Evolutionary conservation across 805 yeast species (phyloP).

Genomic region (Vanderwaltozyma tropicalis): DNA sequence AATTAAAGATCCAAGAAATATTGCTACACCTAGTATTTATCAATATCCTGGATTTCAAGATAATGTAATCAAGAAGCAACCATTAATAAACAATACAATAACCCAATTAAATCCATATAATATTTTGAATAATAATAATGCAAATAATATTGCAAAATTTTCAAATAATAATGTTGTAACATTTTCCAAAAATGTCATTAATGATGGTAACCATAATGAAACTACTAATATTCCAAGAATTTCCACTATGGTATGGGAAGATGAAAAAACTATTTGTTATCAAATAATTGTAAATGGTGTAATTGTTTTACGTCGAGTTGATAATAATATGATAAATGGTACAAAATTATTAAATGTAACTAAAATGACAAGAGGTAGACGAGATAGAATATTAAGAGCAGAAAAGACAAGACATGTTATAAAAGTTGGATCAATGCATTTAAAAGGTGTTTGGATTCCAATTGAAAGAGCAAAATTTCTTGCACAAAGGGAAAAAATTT

Average conservation of each 20-base stretch:
- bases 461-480: conserved; percentile 71
- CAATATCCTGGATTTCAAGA: too few species aligned
- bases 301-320: conserved; percentile 73
- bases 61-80: too few species aligned
- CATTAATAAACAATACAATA: too few species aligned
- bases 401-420: conserved; percentile 73
- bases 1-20: too few species aligned
- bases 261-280: conserved; percentile 73
- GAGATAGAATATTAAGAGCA: conserved; percentile 74
- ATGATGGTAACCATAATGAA: neutral
- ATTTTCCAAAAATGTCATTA: too few species aligned
- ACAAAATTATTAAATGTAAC: conserved; percentile 76
- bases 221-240: conserved; percentile 26
- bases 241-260: conserved; percentile 86
- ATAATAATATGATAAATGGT: conserved; percentile 77
- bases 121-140: too few species aligned
- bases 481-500: conserved; percentile 72
- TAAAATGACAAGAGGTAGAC: conserved; percentile 76
- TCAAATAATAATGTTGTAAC: too few species aligned
- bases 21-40: too few species aligned
- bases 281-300: conserved; percentile 79
- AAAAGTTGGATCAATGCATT: conserved; percentile 78
- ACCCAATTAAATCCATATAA: too few species aligned
- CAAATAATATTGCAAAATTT: too few species aligned
- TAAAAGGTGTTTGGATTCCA: conserved; percentile 87